Percentiles rank a stretch among this genome's conserved stretches.
phyloP scores from a whole-genome alignment of 495 filamentous ascomycete genomes.

The Pyrenopolyporus hunteri region DNA sequence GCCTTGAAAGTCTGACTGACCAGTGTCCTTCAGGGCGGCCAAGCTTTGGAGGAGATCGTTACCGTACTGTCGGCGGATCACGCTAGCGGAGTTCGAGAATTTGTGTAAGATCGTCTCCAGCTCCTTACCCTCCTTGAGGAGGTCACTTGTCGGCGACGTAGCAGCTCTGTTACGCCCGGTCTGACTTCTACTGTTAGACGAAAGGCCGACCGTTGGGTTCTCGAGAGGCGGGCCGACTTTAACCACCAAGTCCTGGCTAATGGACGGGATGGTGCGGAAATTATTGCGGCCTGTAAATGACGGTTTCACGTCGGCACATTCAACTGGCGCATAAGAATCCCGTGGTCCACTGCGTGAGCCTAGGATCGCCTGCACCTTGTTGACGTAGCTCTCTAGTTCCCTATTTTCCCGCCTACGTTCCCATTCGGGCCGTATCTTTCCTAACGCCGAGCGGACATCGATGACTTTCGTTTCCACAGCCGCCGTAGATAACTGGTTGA shows the following conservation, averaged over 20 bases:
- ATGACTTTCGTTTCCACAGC: conserved; percentile 33
- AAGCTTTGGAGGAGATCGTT: conserved; percentile 50
- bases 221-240: conserved; percentile 1
- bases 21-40: conserved; percentile 31
- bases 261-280: conserved; percentile 1
- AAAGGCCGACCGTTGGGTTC: background rate
- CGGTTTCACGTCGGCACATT: background rate
- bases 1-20: conserved; percentile 4
- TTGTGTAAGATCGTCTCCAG: conserved; percentile 44
- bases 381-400: conserved; percentile 51
- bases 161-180: too few relatives aligned
- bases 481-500: conserved; percentile 21
- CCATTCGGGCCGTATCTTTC: conserved; percentile 56
- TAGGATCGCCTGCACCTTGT: conserved; percentile 48
- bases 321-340: background rate
- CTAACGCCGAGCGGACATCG: conserved; percentile 44
- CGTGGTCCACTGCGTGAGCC: conserved; percentile 12
- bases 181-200: background rate
- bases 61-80: conserved; percentile 46
- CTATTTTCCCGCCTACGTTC: conserved; percentile 51
- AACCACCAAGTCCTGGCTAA: conserved; percentile 10
- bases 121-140: conserved; percentile 27
- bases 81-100: conserved; percentile 40
- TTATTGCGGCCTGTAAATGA: conserved; percentile 7
- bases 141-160: background rate